phyloP scores from a whole-genome alignment of 2,329 filamentous ascomycete genomes.

The Diaporthe sp. region DNA sequence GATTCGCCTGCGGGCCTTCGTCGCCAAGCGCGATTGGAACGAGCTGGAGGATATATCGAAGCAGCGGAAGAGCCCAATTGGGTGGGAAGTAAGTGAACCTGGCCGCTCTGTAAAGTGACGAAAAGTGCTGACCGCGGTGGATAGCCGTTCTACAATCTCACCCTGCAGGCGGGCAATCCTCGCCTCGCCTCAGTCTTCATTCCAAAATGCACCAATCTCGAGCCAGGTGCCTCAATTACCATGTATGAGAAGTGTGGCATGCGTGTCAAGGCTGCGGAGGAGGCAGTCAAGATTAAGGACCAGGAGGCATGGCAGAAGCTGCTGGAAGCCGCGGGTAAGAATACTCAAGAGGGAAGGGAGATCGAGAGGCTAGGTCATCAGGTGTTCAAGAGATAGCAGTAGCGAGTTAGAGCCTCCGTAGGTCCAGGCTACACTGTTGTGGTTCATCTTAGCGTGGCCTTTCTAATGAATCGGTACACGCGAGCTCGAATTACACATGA shows the following conservation, averaged over 20 bases:
- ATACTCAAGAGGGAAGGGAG: slow-evolving; percentile 77
- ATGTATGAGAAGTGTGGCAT: slow-evolving; percentile 99
- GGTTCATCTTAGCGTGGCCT: not conserved
- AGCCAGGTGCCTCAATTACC: slow-evolving; percentile 78
- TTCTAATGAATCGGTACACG: not conserved
- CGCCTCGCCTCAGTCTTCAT: slow-evolving; percentile 88
- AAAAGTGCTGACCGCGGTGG: slow-evolving; percentile 23
- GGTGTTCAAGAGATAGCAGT: slow-evolving; percentile 63
- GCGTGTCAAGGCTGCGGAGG: slow-evolving; percentile 89
- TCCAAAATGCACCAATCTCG: slow-evolving; percentile 84
- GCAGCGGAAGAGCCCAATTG: slow-evolving; percentile 88
- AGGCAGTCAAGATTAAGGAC: slow-evolving; percentile 87
- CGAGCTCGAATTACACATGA: not conserved
- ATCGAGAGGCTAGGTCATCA: slow-evolving; percentile 83
- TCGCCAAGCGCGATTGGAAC: slow-evolving; percentile 91
- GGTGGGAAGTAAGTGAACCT: slow-evolving; percentile 83
- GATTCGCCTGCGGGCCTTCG: slow-evolving; percentile 84
- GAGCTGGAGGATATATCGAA: slow-evolving; percentile 90
- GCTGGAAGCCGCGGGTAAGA: slow-evolving; percentile 79
- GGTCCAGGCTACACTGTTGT: not conserved
- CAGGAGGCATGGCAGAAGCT: slow-evolving; percentile 80
- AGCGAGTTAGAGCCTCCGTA: not conserved
- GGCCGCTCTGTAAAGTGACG: not conserved
- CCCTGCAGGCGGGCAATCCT: slow-evolving; percentile 89
- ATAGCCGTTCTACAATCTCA: slow-evolving; percentile 91